Evolutionary conservation across 2,329 filamentous ascomycete species (phyloP).

Genomic region (Venturia oleaginea): DNA sequence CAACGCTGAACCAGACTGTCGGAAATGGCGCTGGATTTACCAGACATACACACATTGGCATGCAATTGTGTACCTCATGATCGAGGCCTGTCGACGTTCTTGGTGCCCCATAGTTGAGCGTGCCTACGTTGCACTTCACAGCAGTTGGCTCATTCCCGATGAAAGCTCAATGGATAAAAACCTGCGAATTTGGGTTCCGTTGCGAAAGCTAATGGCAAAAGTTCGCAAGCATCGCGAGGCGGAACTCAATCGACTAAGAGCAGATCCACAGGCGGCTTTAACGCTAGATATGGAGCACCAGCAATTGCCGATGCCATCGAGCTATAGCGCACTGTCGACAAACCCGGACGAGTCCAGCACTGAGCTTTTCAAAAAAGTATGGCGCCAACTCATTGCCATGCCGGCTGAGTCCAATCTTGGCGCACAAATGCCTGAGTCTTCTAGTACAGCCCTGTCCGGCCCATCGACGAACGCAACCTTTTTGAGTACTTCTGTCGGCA

Average conservation of each 20-base stretch:
- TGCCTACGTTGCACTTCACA: conserved; percentile 22
- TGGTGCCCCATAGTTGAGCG: conserved; percentile 19
- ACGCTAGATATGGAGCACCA: conserved; percentile 20
- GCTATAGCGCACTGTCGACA: conserved; percentile 18
- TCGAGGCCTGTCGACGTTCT: conserved; percentile 17
- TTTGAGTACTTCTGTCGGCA: neutral
- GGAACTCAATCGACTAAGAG: conserved; percentile 24
- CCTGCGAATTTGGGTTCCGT: conserved; percentile 27
- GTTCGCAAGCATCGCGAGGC: conserved; percentile 25
- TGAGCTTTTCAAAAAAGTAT: neutral
- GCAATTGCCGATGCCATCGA: conserved; percentile 21
- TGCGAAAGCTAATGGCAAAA: conserved; percentile 26
- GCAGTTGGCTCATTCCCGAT: conserved; percentile 33
- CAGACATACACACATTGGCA: conserved; percentile 20
- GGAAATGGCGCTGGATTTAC: conserved; percentile 19
- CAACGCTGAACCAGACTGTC: conserved; percentile 16
- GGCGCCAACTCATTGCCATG: conserved; percentile 7
- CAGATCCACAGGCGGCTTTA: conserved; percentile 20
- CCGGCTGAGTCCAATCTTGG: neutral
- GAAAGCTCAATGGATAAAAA: conserved; percentile 25
- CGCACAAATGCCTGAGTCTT: neutral
- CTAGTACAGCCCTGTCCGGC: neutral
- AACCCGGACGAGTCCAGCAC: neutral
- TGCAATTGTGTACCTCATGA: conserved; percentile 18
- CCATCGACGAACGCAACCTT: too few relatives aligned